Evolutionary conservation across 2,329 filamentous ascomycete species (phyloP).

Genomic region (Pseudocercospora ulei): DNA sequence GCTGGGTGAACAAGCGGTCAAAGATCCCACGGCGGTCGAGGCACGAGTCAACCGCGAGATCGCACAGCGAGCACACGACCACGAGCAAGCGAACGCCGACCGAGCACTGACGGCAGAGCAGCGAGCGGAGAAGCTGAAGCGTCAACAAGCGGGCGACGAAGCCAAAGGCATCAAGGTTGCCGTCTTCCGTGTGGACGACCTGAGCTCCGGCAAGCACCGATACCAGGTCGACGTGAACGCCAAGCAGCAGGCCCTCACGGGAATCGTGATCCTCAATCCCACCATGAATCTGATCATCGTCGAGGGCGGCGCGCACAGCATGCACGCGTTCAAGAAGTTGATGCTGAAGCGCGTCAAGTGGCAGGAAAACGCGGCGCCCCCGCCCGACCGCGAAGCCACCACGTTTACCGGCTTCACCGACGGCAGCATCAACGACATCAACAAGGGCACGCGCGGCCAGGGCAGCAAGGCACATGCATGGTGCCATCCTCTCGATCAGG

Average conservation of each 20-base stretch:
- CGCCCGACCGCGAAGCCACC: conserved; percentile 31
- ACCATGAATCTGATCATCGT: conserved; percentile 82
- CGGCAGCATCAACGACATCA: conserved; percentile 19
- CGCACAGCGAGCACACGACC: conserved; percentile 68
- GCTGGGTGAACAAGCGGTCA: conserved; percentile 80
- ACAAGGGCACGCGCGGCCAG: conserved; percentile 29
- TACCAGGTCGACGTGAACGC: conserved; percentile 91
- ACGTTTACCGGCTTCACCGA: conserved; percentile 29
- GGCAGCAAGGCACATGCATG: conserved; percentile 57
- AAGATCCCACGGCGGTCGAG: conserved; percentile 94
- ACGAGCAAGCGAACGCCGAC: conserved; percentile 69
- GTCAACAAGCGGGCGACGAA: conserved; percentile 79
- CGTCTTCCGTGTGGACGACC: conserved; percentile 78
- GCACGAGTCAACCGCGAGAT: conserved; percentile 89
- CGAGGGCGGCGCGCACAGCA: conserved; percentile 76
- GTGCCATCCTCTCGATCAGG: conserved; percentile 69
- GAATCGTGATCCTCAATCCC: conserved; percentile 85
- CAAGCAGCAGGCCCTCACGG: conserved; percentile 76
- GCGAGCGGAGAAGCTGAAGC: conserved; percentile 67
- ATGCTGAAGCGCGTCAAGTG: conserved; percentile 92
- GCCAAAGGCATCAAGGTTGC: conserved; percentile 74
- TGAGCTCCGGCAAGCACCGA: conserved; percentile 83
- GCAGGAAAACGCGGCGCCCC: conserved; percentile 73
- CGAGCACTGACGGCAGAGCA: conserved; percentile 84
- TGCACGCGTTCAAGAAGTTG: conserved; percentile 78